Percentiles rank a stretch among this genome's conserved stretches.
phyloP scores from a whole-genome alignment of 2,329 filamentous ascomycete genomes.

The Orbilia blumenaviensis region DNA sequence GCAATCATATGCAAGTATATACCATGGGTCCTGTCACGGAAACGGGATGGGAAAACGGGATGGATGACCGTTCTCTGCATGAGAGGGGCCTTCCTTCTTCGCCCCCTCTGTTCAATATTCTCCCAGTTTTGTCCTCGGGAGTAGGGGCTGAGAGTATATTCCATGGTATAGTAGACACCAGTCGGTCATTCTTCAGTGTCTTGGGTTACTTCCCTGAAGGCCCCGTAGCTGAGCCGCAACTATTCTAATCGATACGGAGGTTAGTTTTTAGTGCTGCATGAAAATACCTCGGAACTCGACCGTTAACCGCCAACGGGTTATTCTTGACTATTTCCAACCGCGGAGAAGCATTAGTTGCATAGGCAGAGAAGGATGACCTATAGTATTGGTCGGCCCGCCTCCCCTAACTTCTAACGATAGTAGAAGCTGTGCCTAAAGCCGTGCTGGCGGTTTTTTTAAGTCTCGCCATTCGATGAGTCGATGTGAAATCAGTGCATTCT shows the following conservation, averaged over 20 bases:
- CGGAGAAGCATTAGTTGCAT: not conserved
- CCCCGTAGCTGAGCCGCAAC: no score
- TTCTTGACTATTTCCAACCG: conserved; percentile 1
- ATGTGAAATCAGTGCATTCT: not conserved
- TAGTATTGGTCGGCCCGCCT: not conserved
- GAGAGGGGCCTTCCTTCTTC: conserved; percentile 7
- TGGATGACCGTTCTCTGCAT: conserved; percentile 17
- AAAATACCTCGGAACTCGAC: not conserved
- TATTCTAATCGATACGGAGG: no score
- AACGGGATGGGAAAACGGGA: conserved; percentile 37
- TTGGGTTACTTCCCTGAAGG: not conserved
- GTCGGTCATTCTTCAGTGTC: not conserved
- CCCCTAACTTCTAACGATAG: not conserved
- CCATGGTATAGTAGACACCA: not conserved
- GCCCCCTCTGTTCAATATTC: not conserved
- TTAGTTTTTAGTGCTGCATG: not conserved
- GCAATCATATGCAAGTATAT: conserved; percentile 1
- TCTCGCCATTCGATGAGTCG: no score
- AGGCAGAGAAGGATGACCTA: not conserved
- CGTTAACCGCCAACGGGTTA: not conserved
- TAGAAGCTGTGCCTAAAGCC: not conserved
- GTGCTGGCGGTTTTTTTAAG: no score
- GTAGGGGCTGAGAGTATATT: not conserved
- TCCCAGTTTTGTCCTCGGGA: not conserved
- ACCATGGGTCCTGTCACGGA: conserved; percentile 42